Percentiles rank a stretch among this genome's conserved stretches.
Conservation (phyloP, 192 early-diverging fungal species). For the Globomyces pollinis-pini region DNA sequence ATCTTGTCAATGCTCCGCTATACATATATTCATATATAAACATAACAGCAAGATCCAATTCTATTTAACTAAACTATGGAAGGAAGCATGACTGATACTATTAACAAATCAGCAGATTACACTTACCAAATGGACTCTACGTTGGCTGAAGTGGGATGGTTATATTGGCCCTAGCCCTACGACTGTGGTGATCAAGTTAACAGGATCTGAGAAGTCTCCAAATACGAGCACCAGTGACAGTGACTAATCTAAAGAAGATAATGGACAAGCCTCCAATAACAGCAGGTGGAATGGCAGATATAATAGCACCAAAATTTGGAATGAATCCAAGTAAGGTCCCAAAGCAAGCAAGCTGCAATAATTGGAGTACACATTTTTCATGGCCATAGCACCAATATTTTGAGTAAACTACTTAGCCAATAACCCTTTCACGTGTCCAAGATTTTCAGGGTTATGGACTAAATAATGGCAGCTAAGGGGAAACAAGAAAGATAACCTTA, state of each 20-base stretch:
- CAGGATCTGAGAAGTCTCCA: constrained; percentile 47
- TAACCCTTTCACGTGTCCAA: constrained; percentile 51
- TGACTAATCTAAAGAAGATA: constrained; percentile 44
- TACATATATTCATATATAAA: too few species aligned
- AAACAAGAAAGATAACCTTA: too few species aligned
- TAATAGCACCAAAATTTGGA: constrained; percentile 49
- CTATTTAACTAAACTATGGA: too few species aligned
- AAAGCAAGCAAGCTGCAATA: constrained; percentile 42
- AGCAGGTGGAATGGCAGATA: constrained; percentile 42
- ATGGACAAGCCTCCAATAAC: constrained; percentile 48
- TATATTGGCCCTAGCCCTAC: constrained; percentile 33
- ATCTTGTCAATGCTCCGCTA: too few species aligned
- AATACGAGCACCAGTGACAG: constrained; percentile 45
- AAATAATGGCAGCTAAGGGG: too few species aligned
- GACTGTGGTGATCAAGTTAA: constrained; percentile 45
- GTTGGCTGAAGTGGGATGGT: too few species aligned
- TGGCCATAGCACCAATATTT: constrained; percentile 49
- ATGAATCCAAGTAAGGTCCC: constrained; percentile 47
- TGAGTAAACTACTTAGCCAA: constrained; percentile 48
- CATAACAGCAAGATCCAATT: too few species aligned
- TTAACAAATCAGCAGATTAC: too few species aligned
- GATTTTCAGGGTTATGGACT: too few species aligned
- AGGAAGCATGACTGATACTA: too few species aligned
- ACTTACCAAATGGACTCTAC: too few species aligned
- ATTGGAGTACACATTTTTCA: constrained; percentile 50